Base-by-base conservation (phyloP, 2,329 filamentous ascomycete species). In the Aspergillus cejpii region DNA sequence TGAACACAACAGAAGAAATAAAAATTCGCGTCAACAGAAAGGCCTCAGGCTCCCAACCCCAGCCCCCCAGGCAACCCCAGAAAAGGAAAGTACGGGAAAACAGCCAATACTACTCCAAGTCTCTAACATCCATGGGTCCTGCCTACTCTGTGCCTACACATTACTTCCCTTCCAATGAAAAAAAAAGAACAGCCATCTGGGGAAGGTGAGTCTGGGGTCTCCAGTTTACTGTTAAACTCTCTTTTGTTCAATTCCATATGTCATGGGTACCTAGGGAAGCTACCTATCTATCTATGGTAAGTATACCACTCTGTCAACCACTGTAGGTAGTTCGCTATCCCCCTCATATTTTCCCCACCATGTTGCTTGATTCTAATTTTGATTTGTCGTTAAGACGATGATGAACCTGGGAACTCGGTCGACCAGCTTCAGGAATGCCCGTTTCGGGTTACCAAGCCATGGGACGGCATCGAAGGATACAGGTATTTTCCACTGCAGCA, bases 361-460 rank as follows among this genome's bases (percentile, higher is more conserved):
- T 6, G 17, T 34, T 34, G 31, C 37, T n/a, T n/a, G n/a, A n/a
- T n/a, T n/a, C n/a, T n/a, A n/a, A n/a, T n/a, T n/a, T n/a, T n/a
- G n/a, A n/a, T n/a, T 19, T 15, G 31, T 17, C 15, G 17, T 19
- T 17, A 10, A 34, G 8, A 15, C 11, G 15, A 31, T 34, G 8
- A 20, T 34, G 14, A 10, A 10, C 31, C 14, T 2, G 17, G 14
- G 8, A 15, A 29, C 55, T 58, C 47, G 52, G 51, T 37, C 52
- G 45, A 52, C 37, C 36, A 12, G 28, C 14, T 44, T 42, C 34
- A 39, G 45, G 52, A 55, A 54, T 56, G 57, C 42, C 61, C 59
- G 60, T 44, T 55, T 63, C 54, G 55, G 54, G 53, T 49, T 43
- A 47, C 28, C 11, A 47, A 42, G 46, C 24, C 43, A 46, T 47